These are phyloP conservation scores for Pseudonitzschia multistriata DNA, from an alignment of 108 stramenopile genomes.

Conservation along the genomic window DNA sequence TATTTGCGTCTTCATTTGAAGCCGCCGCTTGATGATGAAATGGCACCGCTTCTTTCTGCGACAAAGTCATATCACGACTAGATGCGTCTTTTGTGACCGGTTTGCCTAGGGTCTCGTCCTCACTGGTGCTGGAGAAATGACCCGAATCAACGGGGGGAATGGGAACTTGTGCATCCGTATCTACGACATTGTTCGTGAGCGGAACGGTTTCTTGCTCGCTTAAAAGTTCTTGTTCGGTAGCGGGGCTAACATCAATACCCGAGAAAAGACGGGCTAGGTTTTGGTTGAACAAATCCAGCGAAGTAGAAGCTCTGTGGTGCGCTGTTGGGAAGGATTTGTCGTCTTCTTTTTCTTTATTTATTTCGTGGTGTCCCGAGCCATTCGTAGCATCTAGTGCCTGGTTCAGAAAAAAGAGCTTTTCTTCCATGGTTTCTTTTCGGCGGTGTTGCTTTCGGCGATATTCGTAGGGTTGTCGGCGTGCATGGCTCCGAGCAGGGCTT, in stretches of 20 bases:
- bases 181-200: neutral
- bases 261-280: slow-evolving; percentile 11
- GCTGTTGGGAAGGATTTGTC: neutral
- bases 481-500: neutral
- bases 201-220: slow-evolving; percentile 3
- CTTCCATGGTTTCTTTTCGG: slow-evolving; percentile 16
- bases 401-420: slow-evolving; percentile 5
- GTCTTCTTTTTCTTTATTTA: neutral
- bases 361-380: neutral
- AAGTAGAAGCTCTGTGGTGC: slow-evolving; percentile 4
- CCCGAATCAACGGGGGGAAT: neutral
- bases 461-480: neutral
- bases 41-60: too few relatives aligned
- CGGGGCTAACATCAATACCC: neutral
- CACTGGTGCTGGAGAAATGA: neutral
- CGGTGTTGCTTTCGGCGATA: slow-evolving; percentile 2
- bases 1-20: neutral
- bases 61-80: too few relatives aligned
- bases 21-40: too few relatives aligned
- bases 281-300: slow-evolving; percentile 18
- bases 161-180: neutral
- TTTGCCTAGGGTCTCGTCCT: neutral
- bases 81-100: neutral
- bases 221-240: neutral
- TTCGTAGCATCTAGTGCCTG: slow-evolving; percentile 14